These are phyloP conservation scores for Cetradonia linearis DNA, from an alignment of 495 filamentous ascomycete species.

Conservation along the genomic window DNA sequence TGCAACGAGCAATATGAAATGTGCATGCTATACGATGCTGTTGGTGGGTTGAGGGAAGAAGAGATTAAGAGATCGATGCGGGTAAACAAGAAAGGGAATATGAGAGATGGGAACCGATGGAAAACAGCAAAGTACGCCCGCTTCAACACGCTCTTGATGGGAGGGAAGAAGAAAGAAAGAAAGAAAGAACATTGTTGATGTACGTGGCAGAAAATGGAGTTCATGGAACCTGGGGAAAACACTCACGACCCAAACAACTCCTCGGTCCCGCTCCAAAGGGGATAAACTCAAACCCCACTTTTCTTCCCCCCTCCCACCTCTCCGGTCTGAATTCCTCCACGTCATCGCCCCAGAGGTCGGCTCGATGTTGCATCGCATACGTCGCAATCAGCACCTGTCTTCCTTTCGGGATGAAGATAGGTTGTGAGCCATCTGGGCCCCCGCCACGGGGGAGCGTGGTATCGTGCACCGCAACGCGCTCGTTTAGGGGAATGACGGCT, in stretches of 20 bases:
- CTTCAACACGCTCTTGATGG: too few species aligned
- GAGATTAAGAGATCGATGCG: too few species aligned
- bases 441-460: constrained; percentile 55
- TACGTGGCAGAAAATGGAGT: not conserved
- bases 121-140: too few species aligned
- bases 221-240: not conserved
- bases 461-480: constrained; percentile 34
- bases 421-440: constrained; percentile 48
- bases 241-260: constrained; percentile 33
- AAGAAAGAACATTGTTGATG: constrained; percentile 11
- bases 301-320: constrained; percentile 40
- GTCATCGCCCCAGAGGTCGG: constrained; percentile 47
- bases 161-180: constrained; percentile 18
- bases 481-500: constrained; percentile 53
- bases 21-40: not conserved
- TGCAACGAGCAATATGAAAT: constrained; percentile 35
- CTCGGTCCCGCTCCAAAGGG: constrained; percentile 50
- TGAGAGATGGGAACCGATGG: too few species aligned
- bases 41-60: not conserved
- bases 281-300: constrained; percentile 44
- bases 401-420: constrained; percentile 41
- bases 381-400: constrained; percentile 36
- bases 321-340: constrained; percentile 48
- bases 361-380: constrained; percentile 45
- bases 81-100: not conserved